These are phyloP conservation scores for Podospora anserina DNA, from an alignment of 495 filamentous ascomycete species.

Conservation along the genomic window DNA sequence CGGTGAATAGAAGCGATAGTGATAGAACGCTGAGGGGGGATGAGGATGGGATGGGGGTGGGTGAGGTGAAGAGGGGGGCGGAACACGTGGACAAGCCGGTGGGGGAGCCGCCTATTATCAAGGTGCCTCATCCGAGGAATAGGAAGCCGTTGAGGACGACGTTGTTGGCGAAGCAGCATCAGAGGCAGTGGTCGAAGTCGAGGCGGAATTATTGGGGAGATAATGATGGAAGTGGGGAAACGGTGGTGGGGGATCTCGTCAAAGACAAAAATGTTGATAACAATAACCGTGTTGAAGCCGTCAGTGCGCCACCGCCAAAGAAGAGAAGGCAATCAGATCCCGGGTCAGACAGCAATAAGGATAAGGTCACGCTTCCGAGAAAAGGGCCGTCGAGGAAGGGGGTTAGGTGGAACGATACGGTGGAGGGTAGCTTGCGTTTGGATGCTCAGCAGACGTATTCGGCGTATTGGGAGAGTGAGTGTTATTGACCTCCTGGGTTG, in stretches of 20 bases:
- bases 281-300: not conserved
- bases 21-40: not conserved
- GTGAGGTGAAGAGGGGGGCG: not conserved
- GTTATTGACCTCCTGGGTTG: not conserved
- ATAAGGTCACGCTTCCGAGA: not conserved
- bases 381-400: not conserved
- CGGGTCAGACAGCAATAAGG: not conserved
- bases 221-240: not conserved
- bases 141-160: not conserved
- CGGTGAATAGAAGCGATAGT: slow-evolving; percentile 10
- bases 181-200: not conserved
- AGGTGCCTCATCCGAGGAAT: not conserved
- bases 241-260: not conserved
- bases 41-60: not conserved
- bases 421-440: not conserved
- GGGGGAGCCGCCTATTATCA: not conserved
- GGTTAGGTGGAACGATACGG: not conserved
- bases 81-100: not conserved
- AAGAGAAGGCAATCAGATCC: not conserved
- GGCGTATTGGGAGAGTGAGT: not conserved
- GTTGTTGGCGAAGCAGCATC: not conserved
- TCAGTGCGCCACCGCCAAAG: not conserved
- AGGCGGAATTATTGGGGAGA: not conserved
- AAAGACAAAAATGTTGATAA: not conserved
- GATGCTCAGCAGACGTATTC: not conserved